Evolutionary conservation across 805 yeast genomes (phyloP), one percentile per base, ranked within the genome.

Genomic region (Tetrapisispora fleetii): DNA sequence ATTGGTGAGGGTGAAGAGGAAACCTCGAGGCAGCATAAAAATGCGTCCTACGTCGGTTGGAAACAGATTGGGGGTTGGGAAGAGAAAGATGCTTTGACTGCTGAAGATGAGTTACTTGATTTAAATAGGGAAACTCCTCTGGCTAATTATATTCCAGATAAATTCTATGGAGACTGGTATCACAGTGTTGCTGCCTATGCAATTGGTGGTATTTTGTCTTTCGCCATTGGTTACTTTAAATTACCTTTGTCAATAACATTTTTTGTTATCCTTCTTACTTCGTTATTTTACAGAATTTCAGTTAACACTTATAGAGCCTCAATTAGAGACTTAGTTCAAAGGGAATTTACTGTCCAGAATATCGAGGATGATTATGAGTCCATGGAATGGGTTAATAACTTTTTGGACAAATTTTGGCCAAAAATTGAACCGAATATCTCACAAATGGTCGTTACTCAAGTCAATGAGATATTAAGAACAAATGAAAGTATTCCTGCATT

Each of bases 81-180:
- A 60, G 80, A 79, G 50, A 75, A 76, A 39, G 90, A 84, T 63
- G 68, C 70, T 1, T 69, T 86, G 55, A 79, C 78, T 9, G 65
- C 66, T 13, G 85, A 83, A 36, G 95, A 87, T 62, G 85, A 82
- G 57, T 70, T 81, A 48, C 74, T 77, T 53, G 96, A 89, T 64
- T 70, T 89, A 56, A 74, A 82, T 22, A 76, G 78, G 22, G 80
- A 88, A 19, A 86, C 97, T 0, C 59, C 85, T 35, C 70, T 90
- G 50, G 96, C 89, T 59, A 74, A 78, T 50, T 77, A 82, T 58
- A 68, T 93, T 47, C 95, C 95, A 8, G 83, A 86, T 28, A 72
- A 68, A 36, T 76, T 79, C 16, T 86, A 85, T 58, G 99, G 99
- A 47, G 98, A 93, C 62, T 93, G 99, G 99, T 93, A 83, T 62